A percentile compares a stretch with the other conserved stretches of the same genome.
phyloP scores from a whole-genome alignment of 306 rosid genomes.

The Pyrus betulifolia region DNA sequence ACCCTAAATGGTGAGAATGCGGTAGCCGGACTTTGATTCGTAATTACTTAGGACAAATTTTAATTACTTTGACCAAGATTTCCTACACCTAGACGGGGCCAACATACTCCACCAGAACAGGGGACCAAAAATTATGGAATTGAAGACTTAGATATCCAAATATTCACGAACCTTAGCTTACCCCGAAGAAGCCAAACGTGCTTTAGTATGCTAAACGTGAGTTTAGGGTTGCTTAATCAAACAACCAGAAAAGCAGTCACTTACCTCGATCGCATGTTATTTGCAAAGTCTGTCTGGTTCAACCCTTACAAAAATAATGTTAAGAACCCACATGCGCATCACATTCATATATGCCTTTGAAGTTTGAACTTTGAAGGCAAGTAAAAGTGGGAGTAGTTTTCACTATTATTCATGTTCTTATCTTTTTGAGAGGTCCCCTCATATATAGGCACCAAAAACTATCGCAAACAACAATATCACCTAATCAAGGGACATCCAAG shows the following conservation, averaged over 20 bases:
- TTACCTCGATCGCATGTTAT: neutral
- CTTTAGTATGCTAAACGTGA: too few species aligned
- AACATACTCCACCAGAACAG: neutral
- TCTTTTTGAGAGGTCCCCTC: constrained; percentile 2
- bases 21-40: neutral
- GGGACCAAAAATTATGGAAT: neutral
- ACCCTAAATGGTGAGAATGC: too few species aligned
- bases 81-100: neutral
- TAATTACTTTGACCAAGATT: neutral
- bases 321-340: neutral
- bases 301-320: constrained; percentile 1
- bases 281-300: neutral
- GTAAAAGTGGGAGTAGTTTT: neutral
- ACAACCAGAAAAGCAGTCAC: neutral
- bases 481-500: neutral
- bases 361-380: neutral
- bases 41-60: neutral
- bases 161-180: neutral
- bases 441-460: neutral
- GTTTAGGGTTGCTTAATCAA: neutral
- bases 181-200: neutral
- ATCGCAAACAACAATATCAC: neutral
- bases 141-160: neutral
- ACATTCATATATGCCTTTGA: neutral
- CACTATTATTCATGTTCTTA: neutral